Base-by-base conservation (phyloP, 257 asterid genomes). In the Ajuga chamaepitys region DNA sequence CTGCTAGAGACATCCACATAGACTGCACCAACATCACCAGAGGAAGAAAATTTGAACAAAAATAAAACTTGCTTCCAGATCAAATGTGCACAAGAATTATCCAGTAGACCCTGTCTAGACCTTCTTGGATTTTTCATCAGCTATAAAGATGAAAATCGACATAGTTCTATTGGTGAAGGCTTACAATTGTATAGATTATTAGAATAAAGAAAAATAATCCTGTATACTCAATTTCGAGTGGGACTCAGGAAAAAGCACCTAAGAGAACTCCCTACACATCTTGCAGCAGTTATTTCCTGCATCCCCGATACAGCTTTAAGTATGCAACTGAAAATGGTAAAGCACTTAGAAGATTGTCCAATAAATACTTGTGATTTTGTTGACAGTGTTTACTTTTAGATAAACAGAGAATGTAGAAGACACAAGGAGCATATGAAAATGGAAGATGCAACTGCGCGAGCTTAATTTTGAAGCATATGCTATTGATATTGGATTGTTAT, bases 261-360 rank as follows among this genome's bases (percentile, higher is more conserved):
- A 38, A 9, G 56, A 28, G 55, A 22, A 44, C 22, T 68, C 30
- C 50, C 6, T 9, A 10, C 12, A 24, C 45, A 57, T 35, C 48
- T 57, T 57, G 59, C 65, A 66, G 53, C 62, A 66, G 46, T 46
- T 40, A 41, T 10, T 48, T 48, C 60, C 56, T 24, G 74, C 62
- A 59, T 56, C 32, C 20, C 18, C 58, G 18, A 46, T 32, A 16
- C 62, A 54, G 62, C 52, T 60, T 35, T 28, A 16, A 44, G 55
- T 11, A 28, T 58, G 73, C 25, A 57, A 46, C 40, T 30, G 26
- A 69, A 25, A 34, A 50, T 13, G 12, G 37, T 24, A 35, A 37
- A 37, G 34, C n/a, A 50, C 20, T 12, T 7, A 51, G 62, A 34
- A 46, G 58, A 46, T 20, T 4, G 26, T 35, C 53, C 61, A 17